Evolutionary conservation across 164 flowering plant genomes (phyloP).

Genomic region (Platanus orientalis): DNA sequence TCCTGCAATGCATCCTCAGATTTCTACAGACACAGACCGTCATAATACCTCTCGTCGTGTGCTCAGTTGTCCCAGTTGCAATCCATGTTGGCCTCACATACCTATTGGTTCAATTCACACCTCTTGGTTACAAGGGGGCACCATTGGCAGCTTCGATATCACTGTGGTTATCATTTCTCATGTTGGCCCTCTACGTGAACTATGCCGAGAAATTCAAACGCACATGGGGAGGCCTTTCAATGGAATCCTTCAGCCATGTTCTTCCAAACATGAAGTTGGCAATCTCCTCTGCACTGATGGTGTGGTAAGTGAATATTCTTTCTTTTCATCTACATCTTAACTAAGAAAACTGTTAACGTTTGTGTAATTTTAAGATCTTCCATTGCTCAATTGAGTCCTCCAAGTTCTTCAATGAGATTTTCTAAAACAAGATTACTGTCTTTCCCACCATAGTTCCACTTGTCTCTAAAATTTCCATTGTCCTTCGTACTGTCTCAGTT

Average conservation of each 20-base stretch:
- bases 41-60: conserved; percentile 49
- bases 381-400: too few relatives aligned
- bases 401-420: too few relatives aligned
- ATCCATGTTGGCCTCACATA: conserved; percentile 57
- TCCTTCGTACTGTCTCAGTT: conserved; percentile 33
- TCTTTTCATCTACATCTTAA: too few relatives aligned
- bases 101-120: conserved; percentile 40
- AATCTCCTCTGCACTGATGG: conserved; percentile 90
- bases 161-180: conserved; percentile 57
- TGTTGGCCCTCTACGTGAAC: conserved; percentile 52
- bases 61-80: conserved; percentile 51
- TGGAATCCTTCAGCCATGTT: conserved; percentile 44
- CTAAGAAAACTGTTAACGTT: too few relatives aligned
- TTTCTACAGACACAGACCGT: conserved; percentile 68
- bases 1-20: too few relatives aligned
- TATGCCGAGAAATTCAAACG: conserved; percentile 37
- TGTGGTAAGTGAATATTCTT: conserved; percentile 79
- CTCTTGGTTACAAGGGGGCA: conserved; percentile 65
- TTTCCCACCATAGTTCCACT: too few relatives aligned
- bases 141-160: conserved; percentile 69
- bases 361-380: too few relatives aligned
- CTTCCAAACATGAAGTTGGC: conserved; percentile 56
- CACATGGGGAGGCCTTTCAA: conserved; percentile 75
- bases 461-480: background rate
- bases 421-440: too few relatives aligned